A percentile compares a stretch with the other conserved stretches of the same genome.
phyloP scores from a whole-genome alignment of 345 rosid genomes.

The Corchorus capsularis region DNA sequence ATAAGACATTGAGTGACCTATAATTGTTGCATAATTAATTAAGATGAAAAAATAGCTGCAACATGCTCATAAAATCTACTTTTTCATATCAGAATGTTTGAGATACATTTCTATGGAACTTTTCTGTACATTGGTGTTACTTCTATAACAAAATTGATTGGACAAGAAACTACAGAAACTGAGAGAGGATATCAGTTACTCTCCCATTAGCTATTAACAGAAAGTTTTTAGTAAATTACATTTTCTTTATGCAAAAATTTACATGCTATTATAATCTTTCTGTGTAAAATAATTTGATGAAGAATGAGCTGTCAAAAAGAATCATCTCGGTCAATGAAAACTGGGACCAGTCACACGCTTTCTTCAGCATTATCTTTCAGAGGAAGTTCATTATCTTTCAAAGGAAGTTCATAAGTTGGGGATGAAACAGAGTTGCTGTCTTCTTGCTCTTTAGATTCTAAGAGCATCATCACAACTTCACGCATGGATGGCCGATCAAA shows the following conservation, averaged over 20 bases:
- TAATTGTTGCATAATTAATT: too few relatives aligned
- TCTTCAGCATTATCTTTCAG: slow-evolving; percentile 27
- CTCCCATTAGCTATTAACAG: slow-evolving; percentile 20
- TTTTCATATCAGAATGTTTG: slow-evolving; percentile 10
- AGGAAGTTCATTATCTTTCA: slow-evolving; percentile 28
- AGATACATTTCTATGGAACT: slow-evolving; percentile 19
- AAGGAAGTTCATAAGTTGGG: slow-evolving; percentile 27
- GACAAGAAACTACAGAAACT: slow-evolving; percentile 11
- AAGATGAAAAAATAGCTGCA: background rate
- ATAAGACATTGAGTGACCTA: too few relatives aligned
- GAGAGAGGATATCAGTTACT: background rate
- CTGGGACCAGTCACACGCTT: slow-evolving; percentile 24
- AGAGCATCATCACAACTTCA: slow-evolving; percentile 76
- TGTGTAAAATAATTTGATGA: slow-evolving; percentile 20
- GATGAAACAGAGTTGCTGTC: slow-evolving; percentile 42
- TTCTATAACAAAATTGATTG: slow-evolving; percentile 13
- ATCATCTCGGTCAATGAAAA: slow-evolving; percentile 21
- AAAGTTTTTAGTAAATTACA: background rate
- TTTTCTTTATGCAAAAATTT: slow-evolving; percentile 16
- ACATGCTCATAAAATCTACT: background rate
- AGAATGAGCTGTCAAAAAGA: slow-evolving; percentile 23
- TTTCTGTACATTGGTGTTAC: slow-evolving; percentile 32
- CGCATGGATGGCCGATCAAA: slow-evolving; percentile 87
- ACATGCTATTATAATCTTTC: slow-evolving; percentile 4
- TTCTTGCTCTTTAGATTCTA: slow-evolving; percentile 65